Evolutionary conservation across 2,329 filamentous ascomycete species (phyloP), one percentile per base, ranked within the genome.

Genomic region (Lecanicillium sp.): DNA sequence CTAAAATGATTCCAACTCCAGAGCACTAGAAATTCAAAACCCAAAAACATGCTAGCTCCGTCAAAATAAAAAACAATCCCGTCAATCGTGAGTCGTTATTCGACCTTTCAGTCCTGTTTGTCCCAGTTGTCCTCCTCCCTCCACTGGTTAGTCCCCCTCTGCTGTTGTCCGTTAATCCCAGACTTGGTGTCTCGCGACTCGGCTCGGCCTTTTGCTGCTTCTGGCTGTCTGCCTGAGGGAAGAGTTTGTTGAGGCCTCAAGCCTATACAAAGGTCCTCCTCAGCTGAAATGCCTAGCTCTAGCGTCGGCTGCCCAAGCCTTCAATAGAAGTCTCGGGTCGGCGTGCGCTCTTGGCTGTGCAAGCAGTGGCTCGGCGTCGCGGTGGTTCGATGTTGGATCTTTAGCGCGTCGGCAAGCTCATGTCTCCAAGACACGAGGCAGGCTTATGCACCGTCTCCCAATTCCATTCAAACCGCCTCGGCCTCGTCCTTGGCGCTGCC

Each of bases 401-500:
- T n/a, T 29, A 21, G 5, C 10, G 43, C 20, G 23, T 26, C 12
- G n/a, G 24, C 32, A 45, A 20, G 42, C 42, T 44, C 42, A n/a
- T 27, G 15, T 29, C 32, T 37, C 23, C 33, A 30, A 44, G 33
- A 44, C 42, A 27, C 15, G 14, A 44, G 42, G 32, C 23, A 44
- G 11, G 21, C 32, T 8, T 14, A 14, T 19, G 23, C 42, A 12
- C 23, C 23, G 7, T 15, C 19, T 26, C 32, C 20, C n/a, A 6
- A 14, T 5, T 8, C n/a, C 44, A 30, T 32, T 47, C 44, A 39
- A 26, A 24, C 39, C n/a, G 51, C 47, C 49, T 74, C 73, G 2
- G 63, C 58, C 48, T 79, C 82, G 40, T 80, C 83, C 54, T 79
- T 78, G 21, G 76, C 74, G 62, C 81, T 86, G 21, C 73, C 75